Conservation (phyloP, 306 rosid genomes). For the Vicia sativa region DNA sequence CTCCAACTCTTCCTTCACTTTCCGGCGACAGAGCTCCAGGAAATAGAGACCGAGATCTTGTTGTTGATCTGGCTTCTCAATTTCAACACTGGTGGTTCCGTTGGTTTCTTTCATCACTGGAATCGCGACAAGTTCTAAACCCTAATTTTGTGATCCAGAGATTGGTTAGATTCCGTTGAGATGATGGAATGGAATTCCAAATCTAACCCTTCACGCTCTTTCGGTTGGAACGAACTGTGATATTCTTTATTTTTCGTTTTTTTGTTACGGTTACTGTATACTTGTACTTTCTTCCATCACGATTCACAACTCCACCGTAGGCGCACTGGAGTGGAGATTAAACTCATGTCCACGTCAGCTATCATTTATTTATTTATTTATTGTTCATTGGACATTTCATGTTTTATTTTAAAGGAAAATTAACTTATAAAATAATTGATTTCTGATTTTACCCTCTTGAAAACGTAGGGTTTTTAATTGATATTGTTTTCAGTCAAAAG, state of each 20-base stretch:
- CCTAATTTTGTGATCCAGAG: background rate
- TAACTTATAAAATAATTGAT: too few relatives aligned
- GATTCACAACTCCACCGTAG: too few relatives aligned
- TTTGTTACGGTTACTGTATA: too few relatives aligned
- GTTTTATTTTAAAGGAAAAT: too few relatives aligned
- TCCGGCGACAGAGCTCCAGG: slow-evolving; percentile 57
- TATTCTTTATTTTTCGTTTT: background rate
- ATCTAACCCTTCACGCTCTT: background rate
- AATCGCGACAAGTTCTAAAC: background rate
- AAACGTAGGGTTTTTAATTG: too few relatives aligned
- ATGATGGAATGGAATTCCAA: background rate
- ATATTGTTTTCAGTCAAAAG: too few relatives aligned
- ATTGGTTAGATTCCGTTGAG: background rate
- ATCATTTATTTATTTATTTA: too few relatives aligned
- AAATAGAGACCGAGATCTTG: slow-evolving; percentile 71
- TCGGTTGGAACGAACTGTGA: background rate
- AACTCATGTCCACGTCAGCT: too few relatives aligned
- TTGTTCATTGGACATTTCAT: too few relatives aligned
- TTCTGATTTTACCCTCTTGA: too few relatives aligned
- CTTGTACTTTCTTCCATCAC: too few relatives aligned
- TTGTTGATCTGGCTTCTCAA: slow-evolving; percentile 18
- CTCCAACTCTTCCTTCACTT: slow-evolving; percentile 41
- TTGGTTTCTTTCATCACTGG: slow-evolving; percentile 29
- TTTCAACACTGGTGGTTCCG: slow-evolving; percentile 32
- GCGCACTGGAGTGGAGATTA: too few relatives aligned